Conservation (phyloP, 768 basidiomycete genomes). For the Mycena alexandri region DNA sequence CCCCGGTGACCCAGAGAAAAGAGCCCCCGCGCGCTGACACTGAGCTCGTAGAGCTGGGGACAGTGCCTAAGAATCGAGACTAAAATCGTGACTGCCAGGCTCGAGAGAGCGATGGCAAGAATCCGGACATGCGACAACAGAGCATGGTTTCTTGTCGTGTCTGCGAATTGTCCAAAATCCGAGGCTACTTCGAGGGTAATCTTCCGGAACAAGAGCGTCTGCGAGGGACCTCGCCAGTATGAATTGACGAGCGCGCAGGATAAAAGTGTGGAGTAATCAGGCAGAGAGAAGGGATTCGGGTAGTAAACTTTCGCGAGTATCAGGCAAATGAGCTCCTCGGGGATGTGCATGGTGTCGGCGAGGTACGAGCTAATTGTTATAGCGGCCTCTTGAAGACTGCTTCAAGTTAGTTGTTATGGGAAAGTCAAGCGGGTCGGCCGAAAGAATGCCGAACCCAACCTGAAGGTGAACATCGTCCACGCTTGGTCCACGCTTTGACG, state of each 20-base stretch:
- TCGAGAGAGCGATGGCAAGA: conserved; percentile 12
- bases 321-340: conserved; percentile 22
- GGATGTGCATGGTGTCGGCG: too few species aligned
- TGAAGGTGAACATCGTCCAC: too few species aligned
- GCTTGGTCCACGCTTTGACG: too few species aligned
- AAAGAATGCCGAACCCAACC: too few species aligned
- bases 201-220: conserved; percentile 34
- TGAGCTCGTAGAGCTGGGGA: conserved; percentile 30
- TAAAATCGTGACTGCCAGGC: conserved; percentile 18
- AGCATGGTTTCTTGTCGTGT: neutral
- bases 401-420: too few species aligned
- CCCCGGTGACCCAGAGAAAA: conserved; percentile 15
- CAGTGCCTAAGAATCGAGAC: conserved; percentile 20
- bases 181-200: conserved; percentile 8
- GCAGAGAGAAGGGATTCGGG: conserved; percentile 18
- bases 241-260: conserved; percentile 34
- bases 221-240: conserved; percentile 36
- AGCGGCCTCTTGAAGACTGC: too few species aligned
- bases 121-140: conserved; percentile 27
- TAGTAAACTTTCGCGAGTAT: conserved; percentile 41
- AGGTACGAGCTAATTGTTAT: too few species aligned
- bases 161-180: conserved; percentile 22
- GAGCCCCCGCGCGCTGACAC: conserved; percentile 23
- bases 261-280: conserved; percentile 36
- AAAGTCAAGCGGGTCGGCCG: too few species aligned